Evolutionary conservation across 495 filamentous ascomycete genomes (phyloP), one percentile per base, ranked within the genome.

Genomic region (Penicillium odoratum): DNA sequence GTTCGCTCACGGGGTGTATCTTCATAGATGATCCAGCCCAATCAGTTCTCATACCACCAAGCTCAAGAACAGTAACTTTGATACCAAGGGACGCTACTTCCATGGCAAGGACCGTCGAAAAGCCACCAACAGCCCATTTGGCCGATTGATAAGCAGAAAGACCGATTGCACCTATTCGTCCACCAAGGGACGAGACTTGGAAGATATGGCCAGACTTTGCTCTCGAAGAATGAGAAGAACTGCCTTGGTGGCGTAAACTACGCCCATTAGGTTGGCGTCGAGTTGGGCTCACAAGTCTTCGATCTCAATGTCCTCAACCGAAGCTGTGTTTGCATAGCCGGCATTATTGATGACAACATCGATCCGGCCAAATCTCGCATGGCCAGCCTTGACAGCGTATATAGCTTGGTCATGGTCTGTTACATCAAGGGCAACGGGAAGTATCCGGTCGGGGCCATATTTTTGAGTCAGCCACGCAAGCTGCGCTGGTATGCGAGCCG

Each of bases 151-250:
- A 85, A 18, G 47, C 47, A n/a, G 47, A 30, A 16, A 49, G 28
- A 16, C 47, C 47, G 11, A 28, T 28, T 9, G 10, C 21, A 16
- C 47, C 47, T 8, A 49, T 1, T 3, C 47, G 47, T 28, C 47
- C 47, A 16, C 47, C 47, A 13, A 49, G 9, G 15, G 47, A 49
- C 7, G 47, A 49, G 21, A 49, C 15, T 11, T 49, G 47, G 47
- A 49, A 33, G 47, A 49, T 49, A 33, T 49, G 47, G 8, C 79
- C 74, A 15, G 71, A 58, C 30, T 59, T 42, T 62, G 59, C 16
- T 62, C 62, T 13, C 81, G 79, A 55, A 85, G 65, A 46, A 79
- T 72, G 3, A 81, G 82, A 0, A 83, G 61, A 30, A 78, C 63
- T 5, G 74, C 74, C 31, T 76, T 73, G 47, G 73, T 74, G 4